Evolutionary conservation across 768 basidiomycete species (phyloP), one percentile per base, ranked within the genome.

Genomic region (Tulasnella sp.): DNA sequence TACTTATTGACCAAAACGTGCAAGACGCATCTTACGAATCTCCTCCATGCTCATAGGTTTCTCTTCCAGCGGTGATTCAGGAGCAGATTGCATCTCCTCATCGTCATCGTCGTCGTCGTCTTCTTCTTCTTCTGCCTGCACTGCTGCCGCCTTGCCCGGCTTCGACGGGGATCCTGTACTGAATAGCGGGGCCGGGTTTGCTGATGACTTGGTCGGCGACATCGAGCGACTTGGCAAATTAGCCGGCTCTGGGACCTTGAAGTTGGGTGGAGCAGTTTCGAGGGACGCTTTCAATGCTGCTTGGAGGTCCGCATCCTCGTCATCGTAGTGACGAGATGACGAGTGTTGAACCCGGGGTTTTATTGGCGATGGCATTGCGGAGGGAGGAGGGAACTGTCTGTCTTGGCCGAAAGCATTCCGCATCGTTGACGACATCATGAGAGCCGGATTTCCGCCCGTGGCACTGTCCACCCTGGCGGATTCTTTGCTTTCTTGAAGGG

Each of bases 291-390:
- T 92, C 74, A 97, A 87, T 6, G 96, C 96, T 16, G 95, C 96
- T 86, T 97, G 96, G 72, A 97, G 86, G 83, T 94, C 93, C 34
- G 90, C 91, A 83, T 97, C 96, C 76, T 96, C 96, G 82, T 97
- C 96, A 82, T 96, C 96, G 82, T 94, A 92, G 54, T 92, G 90
- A 72, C 91, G 86, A 76, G 88, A 81, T 7, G 34, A 40, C 22
- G 41, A 76, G 77, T 5, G 81, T 83, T 82, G 48, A 81, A 74
- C 81, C 75, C 72, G 83, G 9, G 44, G 80, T 44, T 41, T 40
- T 24, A 72, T 54, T 37, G 82, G 72, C 28, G 31, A 31, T 46
- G 54, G 69, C 64, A 69, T 69, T 69, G 80, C 75, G 9, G 64
- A 41, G 42, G 46, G 54, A 20, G 82, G 31, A 37, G 74, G n/a